These are phyloP conservation scores for Ophiognomonia clavigignenti-juglandacearum DNA, from an alignment of 2,329 filamentous ascomycete genomes.

Conservation along the genomic window DNA sequence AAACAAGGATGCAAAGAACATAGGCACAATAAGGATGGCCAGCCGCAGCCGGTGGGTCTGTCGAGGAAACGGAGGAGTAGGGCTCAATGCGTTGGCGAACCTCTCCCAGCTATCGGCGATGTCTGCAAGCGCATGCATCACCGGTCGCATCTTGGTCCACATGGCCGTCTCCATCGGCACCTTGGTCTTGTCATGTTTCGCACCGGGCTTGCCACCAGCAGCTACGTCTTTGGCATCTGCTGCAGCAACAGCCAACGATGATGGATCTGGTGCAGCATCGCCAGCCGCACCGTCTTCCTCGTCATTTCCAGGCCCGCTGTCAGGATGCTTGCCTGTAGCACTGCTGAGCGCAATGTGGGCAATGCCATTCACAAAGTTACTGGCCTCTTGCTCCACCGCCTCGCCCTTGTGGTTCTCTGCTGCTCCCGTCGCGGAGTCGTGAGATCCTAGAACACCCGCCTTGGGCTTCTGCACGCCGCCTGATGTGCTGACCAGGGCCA, in stretches of 20 bases:
- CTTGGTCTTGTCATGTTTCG: slow-evolving; percentile 69
- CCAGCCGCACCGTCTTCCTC: slow-evolving; percentile 24
- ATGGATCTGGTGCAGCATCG: slow-evolving; percentile 28
- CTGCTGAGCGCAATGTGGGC: slow-evolving; percentile 68
- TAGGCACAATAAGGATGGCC: slow-evolving; percentile 45
- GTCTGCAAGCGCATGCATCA: slow-evolving; percentile 57
- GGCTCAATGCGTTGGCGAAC: slow-evolving; percentile 53
- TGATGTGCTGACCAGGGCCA: slow-evolving; percentile 66
- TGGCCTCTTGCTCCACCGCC: slow-evolving; percentile 77
- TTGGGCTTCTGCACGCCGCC: slow-evolving; percentile 75
- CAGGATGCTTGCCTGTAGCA: slow-evolving; percentile 71
- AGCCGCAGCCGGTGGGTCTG: slow-evolving; percentile 49
- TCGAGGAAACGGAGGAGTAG: slow-evolving; percentile 56
- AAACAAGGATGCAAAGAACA: slow-evolving; percentile 48
- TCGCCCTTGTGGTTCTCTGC: slow-evolving; percentile 81
- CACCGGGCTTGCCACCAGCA: slow-evolving; percentile 40
- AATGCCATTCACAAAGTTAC: slow-evolving; percentile 72
- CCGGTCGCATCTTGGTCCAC: slow-evolving; percentile 68
- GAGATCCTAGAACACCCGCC: slow-evolving; percentile 69
- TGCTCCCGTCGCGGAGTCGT: slow-evolving; percentile 74
- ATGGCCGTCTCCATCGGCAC: slow-evolving; percentile 65
- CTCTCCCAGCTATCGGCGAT: slow-evolving; percentile 47
- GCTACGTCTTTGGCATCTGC: slow-evolving; percentile 37
- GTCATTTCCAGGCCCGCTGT: slow-evolving; percentile 53
- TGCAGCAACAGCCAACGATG: slow-evolving; percentile 31